Conservation (phyloP, 257 asterid genomes). For the Solanum appendiculatum region DNA sequence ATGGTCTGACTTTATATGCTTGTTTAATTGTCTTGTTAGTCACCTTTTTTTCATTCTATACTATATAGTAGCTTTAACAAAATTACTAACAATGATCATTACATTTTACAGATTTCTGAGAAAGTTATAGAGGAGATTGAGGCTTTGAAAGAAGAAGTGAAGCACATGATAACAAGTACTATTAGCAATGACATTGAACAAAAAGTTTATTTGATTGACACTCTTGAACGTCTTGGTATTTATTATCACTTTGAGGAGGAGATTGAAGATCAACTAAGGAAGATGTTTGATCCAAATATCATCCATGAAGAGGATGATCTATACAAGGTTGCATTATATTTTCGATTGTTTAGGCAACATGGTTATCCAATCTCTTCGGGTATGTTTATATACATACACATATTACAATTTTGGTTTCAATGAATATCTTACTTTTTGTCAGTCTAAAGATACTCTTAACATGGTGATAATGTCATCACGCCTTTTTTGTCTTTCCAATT, state of each 20-base stretch:
- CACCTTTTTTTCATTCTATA: background rate
- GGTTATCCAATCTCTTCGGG: conserved; percentile 6
- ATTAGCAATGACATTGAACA: background rate
- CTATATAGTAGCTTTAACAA: background rate
- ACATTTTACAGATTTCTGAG: background rate
- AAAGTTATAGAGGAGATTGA: background rate
- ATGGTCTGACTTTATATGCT: no score
- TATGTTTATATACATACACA: background rate
- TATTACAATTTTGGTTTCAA: background rate
- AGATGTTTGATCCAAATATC: background rate
- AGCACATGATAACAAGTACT: background rate
- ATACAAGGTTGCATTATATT: background rate
- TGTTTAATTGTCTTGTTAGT: no score
- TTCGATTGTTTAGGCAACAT: conserved; percentile 7
- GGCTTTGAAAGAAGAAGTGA: background rate
- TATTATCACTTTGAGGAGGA: conserved; percentile 6
- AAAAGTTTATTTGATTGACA: background rate
- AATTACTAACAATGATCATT: background rate
- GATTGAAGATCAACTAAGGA: background rate
- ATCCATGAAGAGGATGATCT: background rate
- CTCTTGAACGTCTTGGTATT: conserved; percentile 4
- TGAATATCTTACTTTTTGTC: background rate
- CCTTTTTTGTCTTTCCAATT: background rate
- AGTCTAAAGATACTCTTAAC: background rate
- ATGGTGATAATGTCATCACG: background rate